These are phyloP conservation scores for Salix viminalis DNA, from an alignment of 345 rosid genomes.

Conservation along the genomic window DNA sequence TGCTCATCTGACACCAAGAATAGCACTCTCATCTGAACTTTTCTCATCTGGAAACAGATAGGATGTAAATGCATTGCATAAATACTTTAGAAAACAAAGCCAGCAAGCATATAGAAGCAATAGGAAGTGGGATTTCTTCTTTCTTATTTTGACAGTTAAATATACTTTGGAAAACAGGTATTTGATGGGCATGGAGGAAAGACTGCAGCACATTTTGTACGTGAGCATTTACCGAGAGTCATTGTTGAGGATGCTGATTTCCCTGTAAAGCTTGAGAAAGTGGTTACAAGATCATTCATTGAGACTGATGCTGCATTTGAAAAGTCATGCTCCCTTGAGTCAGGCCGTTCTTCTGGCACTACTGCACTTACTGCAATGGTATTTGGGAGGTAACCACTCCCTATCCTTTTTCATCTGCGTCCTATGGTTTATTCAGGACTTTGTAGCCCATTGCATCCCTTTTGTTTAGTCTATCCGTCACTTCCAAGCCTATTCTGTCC, in stretches of 20 bases:
- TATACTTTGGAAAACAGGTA: constrained; percentile 38
- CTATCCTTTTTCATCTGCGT: background rate
- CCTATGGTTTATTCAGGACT: background rate
- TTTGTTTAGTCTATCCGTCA: background rate
- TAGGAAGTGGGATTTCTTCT: background rate
- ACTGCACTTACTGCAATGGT: constrained; percentile 83
- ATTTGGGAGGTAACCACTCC: constrained; percentile 55
- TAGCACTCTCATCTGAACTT: background rate
- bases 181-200: constrained; percentile 92
- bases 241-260: constrained; percentile 76
- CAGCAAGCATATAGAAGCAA: background rate
- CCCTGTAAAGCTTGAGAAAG: constrained; percentile 65
- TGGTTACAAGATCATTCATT: constrained; percentile 56
- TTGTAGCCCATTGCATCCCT: background rate
- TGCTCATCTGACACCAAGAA: background rate
- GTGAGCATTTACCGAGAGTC: constrained; percentile 72
- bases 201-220: constrained; percentile 63
- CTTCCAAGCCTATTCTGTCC: background rate
- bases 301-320: constrained; percentile 72
- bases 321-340: constrained; percentile 45
- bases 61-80: background rate
- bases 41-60: background rate
- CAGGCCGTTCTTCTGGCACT: constrained; percentile 66
- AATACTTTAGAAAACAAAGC: background rate
- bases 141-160: background rate